Evolutionary conservation across 768 basidiomycete genomes (phyloP), one percentile per base, ranked within the genome.

Genomic region (Holtermanniella nyarrowii): DNA sequence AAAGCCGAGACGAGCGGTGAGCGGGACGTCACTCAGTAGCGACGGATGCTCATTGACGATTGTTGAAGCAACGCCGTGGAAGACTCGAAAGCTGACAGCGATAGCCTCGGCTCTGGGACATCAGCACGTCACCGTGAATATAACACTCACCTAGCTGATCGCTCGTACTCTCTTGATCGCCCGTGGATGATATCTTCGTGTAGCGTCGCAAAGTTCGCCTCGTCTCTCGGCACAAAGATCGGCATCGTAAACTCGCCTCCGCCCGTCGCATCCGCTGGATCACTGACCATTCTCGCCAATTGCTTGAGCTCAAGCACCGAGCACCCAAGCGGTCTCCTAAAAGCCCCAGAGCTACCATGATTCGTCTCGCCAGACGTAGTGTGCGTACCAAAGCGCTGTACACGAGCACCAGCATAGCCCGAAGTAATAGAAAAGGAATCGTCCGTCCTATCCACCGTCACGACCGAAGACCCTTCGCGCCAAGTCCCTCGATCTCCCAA

Each of bases 271-370:
- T 86, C 83, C 13, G 74, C 61, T 46, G 80, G 78, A 27, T 88
- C 86, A 0, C 76, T 73, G 1, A 79, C 74, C 75, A 86, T 80
- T 63, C 80, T 81, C 58, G 74, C 77, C 49, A 90, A 72, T 61
- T 87, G 85, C 0, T 81, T 80, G 37, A 97, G 72, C 62, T 95
- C 88, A 49, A 96, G 73, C 10, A 95, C 84, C 2, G 93, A 93
- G 65, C 89, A 95, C n/a, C 90, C 93, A 65, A 97, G 89, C 0
- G 93, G 93, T 46, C 93, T 76, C 31, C 93, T 79, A 62, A 84
- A 85, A 49, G 55, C 61, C 26, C 63, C 60, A 14, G 56, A 48
- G 1, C 66, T 57, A 46, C 55, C 57, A 1, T 55, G 39, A 20
- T 50, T 58, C 23, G 50, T 53, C 12, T 46, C 44, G 1, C 47